These are phyloP conservation scores for Pichia nakasei DNA, from an alignment of 805 yeast species.

Conservation along the genomic window DNA sequence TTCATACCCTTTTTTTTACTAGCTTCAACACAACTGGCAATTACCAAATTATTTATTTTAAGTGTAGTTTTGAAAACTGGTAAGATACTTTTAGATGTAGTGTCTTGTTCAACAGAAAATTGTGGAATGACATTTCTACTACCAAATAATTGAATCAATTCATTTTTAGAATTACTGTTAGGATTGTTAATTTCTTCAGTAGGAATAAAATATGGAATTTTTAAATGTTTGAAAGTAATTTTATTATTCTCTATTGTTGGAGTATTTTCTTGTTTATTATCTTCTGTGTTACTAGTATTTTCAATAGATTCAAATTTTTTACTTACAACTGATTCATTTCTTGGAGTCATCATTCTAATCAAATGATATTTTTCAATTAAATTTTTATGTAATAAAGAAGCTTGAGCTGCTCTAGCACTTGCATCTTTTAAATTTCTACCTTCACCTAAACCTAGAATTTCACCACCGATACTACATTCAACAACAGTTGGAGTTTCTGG, in stretches of 20 bases:
- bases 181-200: background rate
- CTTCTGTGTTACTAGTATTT: background rate
- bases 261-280: background rate
- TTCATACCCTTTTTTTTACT: constrained; percentile 32
- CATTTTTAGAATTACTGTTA: constrained; percentile 5
- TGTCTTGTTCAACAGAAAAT: constrained; percentile 16
- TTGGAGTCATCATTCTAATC: constrained; percentile 45
- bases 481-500: constrained; percentile 31
- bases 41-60: constrained; percentile 23
- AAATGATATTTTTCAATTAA: constrained; percentile 57
- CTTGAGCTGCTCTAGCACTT: constrained; percentile 78
- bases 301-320: background rate
- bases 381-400: constrained; percentile 52
- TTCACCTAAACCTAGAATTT: constrained; percentile 61
- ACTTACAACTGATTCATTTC: constrained; percentile 20
- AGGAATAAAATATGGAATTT: constrained; percentile 3
- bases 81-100: constrained; percentile 2
- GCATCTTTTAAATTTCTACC: constrained; percentile 71
- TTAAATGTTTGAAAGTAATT: background rate
- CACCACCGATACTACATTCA: constrained; percentile 56
- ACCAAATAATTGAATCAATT: constrained; percentile 2
- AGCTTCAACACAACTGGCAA: constrained; percentile 27
- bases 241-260: background rate
- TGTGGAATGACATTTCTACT: constrained; percentile 22
- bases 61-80: constrained; percentile 21